phyloP scores from a whole-genome alignment of 257 asterid genomes.

The Nicotiana noctiflora region DNA sequence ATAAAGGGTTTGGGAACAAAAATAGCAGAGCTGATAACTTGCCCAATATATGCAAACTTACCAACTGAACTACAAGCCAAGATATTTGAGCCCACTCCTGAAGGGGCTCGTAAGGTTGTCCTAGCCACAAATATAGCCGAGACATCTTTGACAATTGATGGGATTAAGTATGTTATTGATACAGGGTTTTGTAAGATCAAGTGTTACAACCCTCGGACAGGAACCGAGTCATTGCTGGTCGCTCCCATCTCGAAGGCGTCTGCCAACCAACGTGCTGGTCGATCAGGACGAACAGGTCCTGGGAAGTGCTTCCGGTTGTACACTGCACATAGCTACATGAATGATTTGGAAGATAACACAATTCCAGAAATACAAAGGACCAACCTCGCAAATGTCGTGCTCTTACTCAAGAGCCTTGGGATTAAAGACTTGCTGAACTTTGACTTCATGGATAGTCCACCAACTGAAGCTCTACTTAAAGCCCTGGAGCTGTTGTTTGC shows the following conservation, averaged over 20 bases:
- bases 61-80: conserved; percentile 13
- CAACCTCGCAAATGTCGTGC: conserved; percentile 63
- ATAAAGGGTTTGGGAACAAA: not conserved
- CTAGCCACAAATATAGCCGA: conserved; percentile 19
- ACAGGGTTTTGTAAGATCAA: conserved; percentile 74
- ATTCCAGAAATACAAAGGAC: conserved; percentile 76
- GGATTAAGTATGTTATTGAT: conserved; percentile 72
- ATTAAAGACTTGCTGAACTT: conserved; percentile 60
- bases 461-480: conserved; percentile 66
- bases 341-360: conserved; percentile 62
- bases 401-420: conserved; percentile 66
- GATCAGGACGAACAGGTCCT: conserved; percentile 81
- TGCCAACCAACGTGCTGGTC: conserved; percentile 72
- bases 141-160: conserved; percentile 72
- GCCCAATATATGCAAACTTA: conserved; percentile 10
- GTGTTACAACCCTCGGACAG: conserved; percentile 67
- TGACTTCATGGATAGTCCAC: conserved; percentile 85
- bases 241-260: conserved; percentile 73
- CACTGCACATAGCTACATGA: conserved; percentile 46
- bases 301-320: conserved; percentile 65
- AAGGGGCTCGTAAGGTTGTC: conserved; percentile 25
- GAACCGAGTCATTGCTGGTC: conserved; percentile 59
- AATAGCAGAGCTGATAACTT: conserved; percentile 8
- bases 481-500: conserved; percentile 67
- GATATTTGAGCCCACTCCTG: conserved; percentile 14